These are phyloP conservation scores for Pythium diclinum DNA, from an alignment of 352 stramenopile species.

Conservation along the genomic window DNA sequence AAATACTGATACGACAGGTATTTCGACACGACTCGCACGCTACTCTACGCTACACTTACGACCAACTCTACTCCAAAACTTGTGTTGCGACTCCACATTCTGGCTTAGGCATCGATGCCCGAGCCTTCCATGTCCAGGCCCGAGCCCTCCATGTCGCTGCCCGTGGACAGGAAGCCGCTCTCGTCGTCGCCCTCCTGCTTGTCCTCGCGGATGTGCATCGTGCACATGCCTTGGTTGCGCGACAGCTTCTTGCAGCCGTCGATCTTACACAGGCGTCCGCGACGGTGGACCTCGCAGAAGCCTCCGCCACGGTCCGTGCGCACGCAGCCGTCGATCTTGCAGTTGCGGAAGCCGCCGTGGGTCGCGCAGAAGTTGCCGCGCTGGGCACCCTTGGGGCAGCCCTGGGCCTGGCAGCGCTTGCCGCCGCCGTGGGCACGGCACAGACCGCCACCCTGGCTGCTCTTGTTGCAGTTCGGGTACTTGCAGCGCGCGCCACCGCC, in stretches of 20 bases:
- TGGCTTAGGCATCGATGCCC: conserved; percentile 1
- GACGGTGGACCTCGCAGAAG: conserved; percentile 84
- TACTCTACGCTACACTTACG: conserved; percentile 4
- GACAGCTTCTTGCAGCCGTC: conserved; percentile 87
- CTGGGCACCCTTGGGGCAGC: conserved; percentile 78
- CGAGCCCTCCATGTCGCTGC: conserved; percentile 5
- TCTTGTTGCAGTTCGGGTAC: conserved; percentile 82
- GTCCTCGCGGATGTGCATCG: conserved; percentile 86
- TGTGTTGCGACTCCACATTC: not conserved
- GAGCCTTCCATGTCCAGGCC: conserved; percentile 4
- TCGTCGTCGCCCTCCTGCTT: conserved; percentile 49
- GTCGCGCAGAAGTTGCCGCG: conserved; percentile 84
- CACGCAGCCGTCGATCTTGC: conserved; percentile 80
- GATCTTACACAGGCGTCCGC: conserved; percentile 76
- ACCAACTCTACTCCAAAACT: conserved; percentile 10
- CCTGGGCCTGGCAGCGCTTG: conserved; percentile 69
- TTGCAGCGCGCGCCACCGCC: conserved; percentile 82
- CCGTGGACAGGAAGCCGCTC: not conserved
- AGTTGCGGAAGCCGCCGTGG: conserved; percentile 85
- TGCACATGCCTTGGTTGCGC: conserved; percentile 86
- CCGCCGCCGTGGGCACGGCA: conserved; percentile 77
- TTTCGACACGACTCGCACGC: conserved; percentile 1
- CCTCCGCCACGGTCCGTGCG: conserved; percentile 78
- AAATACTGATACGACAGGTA: conserved; percentile 21
- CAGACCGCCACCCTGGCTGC: conserved; percentile 68